phyloP scores from a whole-genome alignment of 495 filamentous ascomycete genomes.

The Cercophora sp. region DNA sequence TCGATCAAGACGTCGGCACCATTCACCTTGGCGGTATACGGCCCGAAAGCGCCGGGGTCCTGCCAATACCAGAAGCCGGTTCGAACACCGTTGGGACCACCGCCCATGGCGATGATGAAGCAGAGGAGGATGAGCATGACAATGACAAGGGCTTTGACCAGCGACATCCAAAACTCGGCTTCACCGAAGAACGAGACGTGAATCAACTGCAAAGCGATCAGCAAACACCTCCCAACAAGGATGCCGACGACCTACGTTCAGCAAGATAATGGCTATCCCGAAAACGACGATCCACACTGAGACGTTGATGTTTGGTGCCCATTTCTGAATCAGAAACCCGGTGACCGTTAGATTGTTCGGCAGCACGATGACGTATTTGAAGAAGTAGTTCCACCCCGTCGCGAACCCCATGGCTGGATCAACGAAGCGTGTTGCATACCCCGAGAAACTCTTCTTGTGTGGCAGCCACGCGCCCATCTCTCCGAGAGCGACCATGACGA shows the following conservation, averaged over 20 bases:
- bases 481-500: slow-evolving; percentile 46
- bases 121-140: slow-evolving; percentile 62
- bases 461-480: slow-evolving; percentile 69
- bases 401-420: slow-evolving; percentile 67
- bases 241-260: slow-evolving; percentile 32
- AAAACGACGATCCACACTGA: slow-evolving; percentile 73
- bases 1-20: slow-evolving; percentile 12
- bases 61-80: slow-evolving; percentile 75
- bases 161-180: slow-evolving; percentile 77
- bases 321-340: slow-evolving; percentile 66
- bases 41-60: slow-evolving; percentile 67
- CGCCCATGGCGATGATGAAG: slow-evolving; percentile 68
- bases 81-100: slow-evolving; percentile 66
- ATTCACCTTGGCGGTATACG: slow-evolving; percentile 38
- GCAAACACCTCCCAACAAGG: neutral
- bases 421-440: slow-evolving; percentile 73
- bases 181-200: slow-evolving; percentile 71
- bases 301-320: slow-evolving; percentile 63
- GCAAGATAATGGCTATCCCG: slow-evolving; percentile 53
- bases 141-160: slow-evolving; percentile 66
- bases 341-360: slow-evolving; percentile 77
- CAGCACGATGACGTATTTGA: slow-evolving; percentile 68
- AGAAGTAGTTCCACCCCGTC: slow-evolving; percentile 43
- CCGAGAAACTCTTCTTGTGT: slow-evolving; percentile 51
- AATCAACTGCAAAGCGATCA: slow-evolving; percentile 30